phyloP scores from a whole-genome alignment of 306 rosid genomes.

The cucumber (Cucumis sativus) region DNA sequence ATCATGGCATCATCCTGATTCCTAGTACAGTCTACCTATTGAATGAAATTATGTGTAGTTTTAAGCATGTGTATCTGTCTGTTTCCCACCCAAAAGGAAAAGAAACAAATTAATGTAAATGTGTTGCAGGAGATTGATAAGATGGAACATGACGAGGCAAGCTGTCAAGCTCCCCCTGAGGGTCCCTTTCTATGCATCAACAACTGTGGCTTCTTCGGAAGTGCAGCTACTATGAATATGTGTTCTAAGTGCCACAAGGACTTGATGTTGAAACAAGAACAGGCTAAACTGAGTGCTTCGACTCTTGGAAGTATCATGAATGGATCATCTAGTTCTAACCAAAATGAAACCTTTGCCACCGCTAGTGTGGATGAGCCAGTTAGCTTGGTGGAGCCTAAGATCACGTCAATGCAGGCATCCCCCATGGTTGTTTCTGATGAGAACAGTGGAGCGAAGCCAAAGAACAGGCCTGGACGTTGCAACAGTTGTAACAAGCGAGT shows the following conservation, averaged over 20 bases:
- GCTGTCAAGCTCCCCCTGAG: conserved; percentile 82
- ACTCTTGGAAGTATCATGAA: conserved; percentile 78
- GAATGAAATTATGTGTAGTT: background rate
- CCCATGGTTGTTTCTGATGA: conserved; percentile 24
- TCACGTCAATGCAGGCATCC: conserved; percentile 22
- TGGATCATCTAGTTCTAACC: conserved; percentile 52
- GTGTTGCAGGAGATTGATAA: conserved; percentile 38
- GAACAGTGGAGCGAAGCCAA: conserved; percentile 39
- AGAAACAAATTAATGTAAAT: background rate
- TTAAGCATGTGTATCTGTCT: background rate
- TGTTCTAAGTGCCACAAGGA: conserved; percentile 95
- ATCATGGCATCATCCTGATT: background rate
- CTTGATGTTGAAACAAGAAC: conserved; percentile 66
- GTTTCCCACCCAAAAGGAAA: background rate
- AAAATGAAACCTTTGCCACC: conserved; percentile 29
- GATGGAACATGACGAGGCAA: conserved; percentile 89
- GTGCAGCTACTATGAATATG: conserved; percentile 88
- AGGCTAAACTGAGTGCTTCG: conserved; percentile 70
- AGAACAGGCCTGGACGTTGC: conserved; percentile 75
- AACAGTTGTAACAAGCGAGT: conserved; percentile 72
- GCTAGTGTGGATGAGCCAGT: conserved; percentile 25
- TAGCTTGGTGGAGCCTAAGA: conserved; percentile 31
- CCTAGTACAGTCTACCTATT: background rate
- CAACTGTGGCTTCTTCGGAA: conserved; percentile 88
- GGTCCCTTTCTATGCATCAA: conserved; percentile 75